These are phyloP conservation scores for Silybum marianum DNA, from an alignment of 129 eudicot species.

Conservation along the genomic window DNA sequence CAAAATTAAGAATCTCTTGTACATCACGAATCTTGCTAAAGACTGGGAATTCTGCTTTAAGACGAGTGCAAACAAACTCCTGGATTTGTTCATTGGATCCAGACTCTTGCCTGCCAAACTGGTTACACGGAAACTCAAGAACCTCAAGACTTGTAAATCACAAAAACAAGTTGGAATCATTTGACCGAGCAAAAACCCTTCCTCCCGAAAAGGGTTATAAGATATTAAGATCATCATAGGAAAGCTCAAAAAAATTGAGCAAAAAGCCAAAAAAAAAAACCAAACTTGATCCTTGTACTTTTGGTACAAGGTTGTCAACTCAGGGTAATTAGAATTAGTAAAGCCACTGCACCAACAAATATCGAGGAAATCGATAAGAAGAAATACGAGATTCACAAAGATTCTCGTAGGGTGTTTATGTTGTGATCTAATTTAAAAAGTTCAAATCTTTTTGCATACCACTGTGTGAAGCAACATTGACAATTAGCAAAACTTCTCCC, in stretches of 20 bases:
- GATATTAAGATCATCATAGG: too few relatives aligned
- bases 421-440: background rate
- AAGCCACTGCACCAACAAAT: slow-evolving; percentile 65
- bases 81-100: slow-evolving; percentile 81
- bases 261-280: slow-evolving; percentile 13
- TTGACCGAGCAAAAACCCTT: too few relatives aligned
- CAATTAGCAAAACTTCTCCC: slow-evolving; percentile 81
- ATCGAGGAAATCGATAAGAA: slow-evolving; percentile 4
- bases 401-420: background rate
- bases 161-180: background rate
- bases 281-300: slow-evolving; percentile 93
- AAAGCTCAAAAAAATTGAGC: background rate
- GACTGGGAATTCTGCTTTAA: slow-evolving; percentile 87
- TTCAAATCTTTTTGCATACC: slow-evolving; percentile 43
- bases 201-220: background rate
- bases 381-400: background rate
- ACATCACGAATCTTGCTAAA: slow-evolving; percentile 65
- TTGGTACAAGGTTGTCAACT: slow-evolving; percentile 71
- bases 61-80: slow-evolving; percentile 90
- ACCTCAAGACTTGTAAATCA: slow-evolving; percentile 70
- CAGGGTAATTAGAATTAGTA: slow-evolving; percentile 81
- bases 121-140: slow-evolving; percentile 97
- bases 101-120: slow-evolving; percentile 92
- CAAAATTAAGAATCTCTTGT: background rate
- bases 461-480: slow-evolving; percentile 96